These are phyloP conservation scores for Penicillium lividum DNA, from an alignment of 495 filamentous ascomycete genomes.

Conservation along the genomic window DNA sequence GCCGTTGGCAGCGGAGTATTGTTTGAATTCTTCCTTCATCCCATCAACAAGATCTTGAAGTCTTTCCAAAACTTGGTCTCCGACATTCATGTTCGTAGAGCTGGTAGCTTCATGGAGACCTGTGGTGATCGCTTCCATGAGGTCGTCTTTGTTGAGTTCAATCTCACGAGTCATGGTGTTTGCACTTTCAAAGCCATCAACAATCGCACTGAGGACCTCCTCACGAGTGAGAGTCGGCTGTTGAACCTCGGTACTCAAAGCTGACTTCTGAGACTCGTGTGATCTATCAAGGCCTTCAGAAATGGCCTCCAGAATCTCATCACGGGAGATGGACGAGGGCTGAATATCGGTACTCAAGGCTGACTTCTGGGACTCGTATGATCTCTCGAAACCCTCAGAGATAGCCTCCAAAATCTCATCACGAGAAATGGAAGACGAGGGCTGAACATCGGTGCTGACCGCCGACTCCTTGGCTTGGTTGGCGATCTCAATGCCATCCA, in stretches of 20 bases:
- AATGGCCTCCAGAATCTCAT: conserved; percentile 54
- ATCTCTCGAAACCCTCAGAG: conserved; percentile 22
- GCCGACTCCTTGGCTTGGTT: conserved; percentile 29
- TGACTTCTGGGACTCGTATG: conserved; percentile 17
- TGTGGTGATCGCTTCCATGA: conserved; percentile 66
- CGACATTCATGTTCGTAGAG: conserved; percentile 50
- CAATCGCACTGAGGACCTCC: conserved; percentile 57
- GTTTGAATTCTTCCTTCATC: conserved; percentile 73
- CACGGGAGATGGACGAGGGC: conserved; percentile 4
- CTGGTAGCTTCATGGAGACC: conserved; percentile 54
- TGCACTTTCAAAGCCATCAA: conserved; percentile 55
- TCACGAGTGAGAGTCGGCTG: conserved; percentile 46
- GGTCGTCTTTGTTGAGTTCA: conserved; percentile 62
- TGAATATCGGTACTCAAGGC: conserved; percentile 24
- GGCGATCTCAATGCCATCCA: conserved; percentile 46
- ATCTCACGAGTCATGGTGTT: conserved; percentile 55
- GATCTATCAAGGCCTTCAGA: conserved; percentile 23
- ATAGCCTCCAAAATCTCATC: conserved; percentile 54
- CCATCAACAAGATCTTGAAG: conserved; percentile 73
- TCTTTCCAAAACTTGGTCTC: conserved; percentile 68
- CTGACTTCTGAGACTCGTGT: conserved; percentile 16
- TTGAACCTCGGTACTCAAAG: conserved; percentile 23
- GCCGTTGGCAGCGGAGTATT: conserved; percentile 72
- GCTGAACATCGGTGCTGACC: conserved; percentile 15
- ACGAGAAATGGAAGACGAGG: conserved; percentile 38